Base-by-base conservation (phyloP, 1,284 basidiomycete species). In the Boletus smithii region DNA sequence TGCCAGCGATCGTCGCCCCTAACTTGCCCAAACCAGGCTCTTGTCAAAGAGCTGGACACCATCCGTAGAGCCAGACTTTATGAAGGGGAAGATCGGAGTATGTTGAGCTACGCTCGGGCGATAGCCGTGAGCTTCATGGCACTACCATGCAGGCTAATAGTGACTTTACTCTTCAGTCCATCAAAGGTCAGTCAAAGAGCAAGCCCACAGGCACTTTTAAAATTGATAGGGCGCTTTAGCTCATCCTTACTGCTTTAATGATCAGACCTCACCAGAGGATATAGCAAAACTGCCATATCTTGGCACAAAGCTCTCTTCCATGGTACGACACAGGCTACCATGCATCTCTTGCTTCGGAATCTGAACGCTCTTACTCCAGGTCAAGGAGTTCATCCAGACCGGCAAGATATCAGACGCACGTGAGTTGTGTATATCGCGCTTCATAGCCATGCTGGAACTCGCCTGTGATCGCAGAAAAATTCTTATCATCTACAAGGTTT, bases 51-150 rank as follows among this genome's bases (percentile, higher is more conserved):
- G 52, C 62, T 90, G 11, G 75, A 74, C n/a, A 65, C 83, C n/a
- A 73, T 89, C 34, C 73, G 75, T 20, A 73, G 70, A 31, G 71
- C 74, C 20, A 71, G 87, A 38, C 70, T 76, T 34, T 64, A 87
- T 4, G 87, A 89, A 59, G 80, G 83, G 5, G 76, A 85, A 47
- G 71, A 73, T 9, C 69, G 78, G 27, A 87, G 83, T 56, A 79
- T 80, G 38, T 64, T 89, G 41, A 81, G 79, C 53, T 89, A 89
- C 54, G 73, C 79, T 37, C 73, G 83, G 35, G 79, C 83, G 1
- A 79, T 86, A 51, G 74, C 80, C n/a, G 81, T 83, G 59, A 58
- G 80, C 55, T 14, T 8, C 44, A 20, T 34, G 36, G 32, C 34
- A 13, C 23, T 36, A 14, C 14, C 18, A 10, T 35, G 9, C n/a